Evolutionary conservation across 2,329 filamentous ascomycete species (phyloP).

Genomic region (Alternaria viburni): DNA sequence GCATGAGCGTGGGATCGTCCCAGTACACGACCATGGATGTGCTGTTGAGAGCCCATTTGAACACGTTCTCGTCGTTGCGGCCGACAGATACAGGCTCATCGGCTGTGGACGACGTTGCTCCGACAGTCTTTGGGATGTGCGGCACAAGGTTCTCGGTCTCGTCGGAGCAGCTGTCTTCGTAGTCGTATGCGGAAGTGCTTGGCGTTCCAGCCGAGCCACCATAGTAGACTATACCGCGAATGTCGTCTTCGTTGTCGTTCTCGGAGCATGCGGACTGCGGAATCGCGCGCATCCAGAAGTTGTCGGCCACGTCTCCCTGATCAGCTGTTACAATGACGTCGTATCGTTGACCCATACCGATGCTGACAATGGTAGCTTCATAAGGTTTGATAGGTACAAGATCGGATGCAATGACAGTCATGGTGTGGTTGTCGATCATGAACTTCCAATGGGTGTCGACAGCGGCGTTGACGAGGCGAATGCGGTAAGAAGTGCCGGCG

Average conservation of each 20-base stretch:
- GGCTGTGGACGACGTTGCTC: slow-evolving; percentile 11
- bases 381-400: slow-evolving; percentile 53
- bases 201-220: slow-evolving; percentile 36
- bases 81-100: slow-evolving; percentile 40
- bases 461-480: slow-evolving; percentile 53
- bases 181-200: slow-evolving; percentile 41
- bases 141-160: slow-evolving; percentile 39
- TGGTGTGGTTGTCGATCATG: slow-evolving; percentile 52
- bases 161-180: slow-evolving; percentile 47
- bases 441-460: slow-evolving; percentile 52
- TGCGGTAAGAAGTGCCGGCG: slow-evolving; percentile 49
- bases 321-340: slow-evolving; percentile 47
- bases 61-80: slow-evolving; percentile 43
- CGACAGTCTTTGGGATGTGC: slow-evolving; percentile 44
- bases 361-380: slow-evolving; percentile 46
- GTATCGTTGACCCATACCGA: slow-evolving; percentile 52
- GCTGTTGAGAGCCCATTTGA: slow-evolving; percentile 51
- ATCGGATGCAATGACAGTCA: slow-evolving; percentile 53
- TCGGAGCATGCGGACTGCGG: slow-evolving; percentile 49
- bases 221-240: slow-evolving; percentile 50
- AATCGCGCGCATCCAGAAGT: slow-evolving; percentile 47
- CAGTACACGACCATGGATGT: slow-evolving; percentile 50
- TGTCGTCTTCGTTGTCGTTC: slow-evolving; percentile 41
- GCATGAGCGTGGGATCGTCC: slow-evolving; percentile 47
- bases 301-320: slow-evolving; percentile 28